Evolutionary conservation across 2,329 filamentous ascomycete genomes (phyloP), one percentile per base, ranked within the genome.

Genomic region (Neofusicoccum parvum): DNA sequence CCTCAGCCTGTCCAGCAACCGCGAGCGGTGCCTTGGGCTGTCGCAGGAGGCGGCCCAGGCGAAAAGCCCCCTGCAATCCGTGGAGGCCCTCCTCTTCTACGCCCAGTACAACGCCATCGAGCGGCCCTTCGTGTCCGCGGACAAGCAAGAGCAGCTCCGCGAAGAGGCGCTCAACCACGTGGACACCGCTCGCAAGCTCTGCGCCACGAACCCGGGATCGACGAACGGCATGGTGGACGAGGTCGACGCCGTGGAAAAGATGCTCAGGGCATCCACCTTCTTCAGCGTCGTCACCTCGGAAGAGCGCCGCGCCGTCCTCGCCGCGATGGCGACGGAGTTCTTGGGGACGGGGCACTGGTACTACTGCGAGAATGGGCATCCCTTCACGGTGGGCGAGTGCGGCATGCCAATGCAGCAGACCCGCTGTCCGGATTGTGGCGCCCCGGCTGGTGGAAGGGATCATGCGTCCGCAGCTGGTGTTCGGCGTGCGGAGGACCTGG

Each of bases 371-470:
- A 86, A 87, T 65, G 82, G 82, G 1, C 85, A 89, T 71, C 83
- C 85, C 1, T 83, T 91, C 68, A 86, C 87, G 0, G 81, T 90
- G 37, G 88, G 87, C 0, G 86, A 90, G 67, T 90, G 88, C 70
- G 88, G 88, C 1, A 86, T 87, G 81, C 86, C 88, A 0, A 89
- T 90, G 86, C 67, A 91, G 72, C 64, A 71, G 17, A 83, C 88
- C 1, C 74, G 74, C 1, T 92, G 90, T 69, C 88, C 89, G 0
- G 83, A 91, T 68, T 92, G 89, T 68, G 83, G 80, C 1, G 80
- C 80, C 1, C 67, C 74, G 0, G 82, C 91, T 36, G 88, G 88
- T 2, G 88, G 89, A 0, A 71, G 69, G 51, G 10, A 81, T 45
- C 87, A 90, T 72, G 62, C 9, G 9, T 67, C 82, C n/a, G 82